Evolutionary conservation across 2,329 filamentous ascomycete species (phyloP).

Genomic region (Venturia oleaginea): DNA sequence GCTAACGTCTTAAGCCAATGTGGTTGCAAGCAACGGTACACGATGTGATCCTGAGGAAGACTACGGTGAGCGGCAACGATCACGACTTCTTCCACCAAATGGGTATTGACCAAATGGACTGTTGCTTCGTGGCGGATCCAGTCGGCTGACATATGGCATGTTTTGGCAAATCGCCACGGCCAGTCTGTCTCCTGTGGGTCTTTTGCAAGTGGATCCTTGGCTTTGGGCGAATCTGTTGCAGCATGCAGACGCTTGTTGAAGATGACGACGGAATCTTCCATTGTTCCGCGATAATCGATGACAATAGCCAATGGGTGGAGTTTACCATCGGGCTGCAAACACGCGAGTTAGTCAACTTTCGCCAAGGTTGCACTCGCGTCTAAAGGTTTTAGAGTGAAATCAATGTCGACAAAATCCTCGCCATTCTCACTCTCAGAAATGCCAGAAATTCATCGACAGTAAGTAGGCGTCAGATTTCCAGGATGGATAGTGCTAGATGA

Average conservation of each 20-base stretch:
- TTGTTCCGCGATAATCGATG: conserved; percentile 36
- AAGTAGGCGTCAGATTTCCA: too few relatives aligned
- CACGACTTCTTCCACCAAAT: conserved; percentile 40
- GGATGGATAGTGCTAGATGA: too few relatives aligned
- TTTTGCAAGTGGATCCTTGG: not conserved
- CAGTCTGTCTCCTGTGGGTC: conserved; percentile 35
- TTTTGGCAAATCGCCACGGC: conserved; percentile 46
- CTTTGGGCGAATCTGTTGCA: conserved; percentile 19
- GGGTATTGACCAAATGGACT: conserved; percentile 38
- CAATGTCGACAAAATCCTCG: too few relatives aligned
- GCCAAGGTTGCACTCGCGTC: too few relatives aligned
- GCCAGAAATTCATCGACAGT: too few relatives aligned
- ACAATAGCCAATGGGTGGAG: conserved; percentile 43
- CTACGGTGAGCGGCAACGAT: conserved; percentile 39
- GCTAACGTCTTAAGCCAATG: conserved; percentile 45
- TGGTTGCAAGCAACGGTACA: conserved; percentile 36
- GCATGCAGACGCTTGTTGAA: conserved; percentile 39
- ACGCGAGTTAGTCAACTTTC: too few relatives aligned
- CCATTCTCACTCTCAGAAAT: too few relatives aligned
- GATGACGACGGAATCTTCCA: conserved; percentile 38
- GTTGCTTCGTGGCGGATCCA: conserved; percentile 41
- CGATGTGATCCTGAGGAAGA: conserved; percentile 33
- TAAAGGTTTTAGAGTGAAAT: too few relatives aligned
- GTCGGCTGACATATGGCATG: conserved; percentile 39
- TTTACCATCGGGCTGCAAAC: conserved; percentile 30